Percentiles rank a stretch among this genome's conserved stretches.
Conservation (phyloP, 2,329 filamentous ascomycete genomes). For the Alternaria ethzedia region DNA sequence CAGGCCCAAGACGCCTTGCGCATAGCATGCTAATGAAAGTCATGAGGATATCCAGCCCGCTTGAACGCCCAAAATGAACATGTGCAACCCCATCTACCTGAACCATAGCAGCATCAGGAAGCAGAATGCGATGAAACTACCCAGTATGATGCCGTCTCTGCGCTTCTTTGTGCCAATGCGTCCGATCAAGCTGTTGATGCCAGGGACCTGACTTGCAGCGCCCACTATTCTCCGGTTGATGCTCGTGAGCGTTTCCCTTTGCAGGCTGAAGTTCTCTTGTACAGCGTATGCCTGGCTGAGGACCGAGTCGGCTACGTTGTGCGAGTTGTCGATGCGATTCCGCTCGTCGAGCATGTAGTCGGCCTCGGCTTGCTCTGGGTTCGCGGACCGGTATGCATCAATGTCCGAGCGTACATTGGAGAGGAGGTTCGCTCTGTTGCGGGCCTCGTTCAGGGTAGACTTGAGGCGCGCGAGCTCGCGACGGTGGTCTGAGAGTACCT, state of each 20-base stretch:
- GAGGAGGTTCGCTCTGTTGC: constrained; percentile 88
- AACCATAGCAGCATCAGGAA: constrained; percentile 80
- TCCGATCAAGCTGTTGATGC: constrained; percentile 88
- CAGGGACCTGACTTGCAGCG: constrained; percentile 89
- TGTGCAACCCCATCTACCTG: constrained; percentile 28
- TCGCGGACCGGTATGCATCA: constrained; percentile 80
- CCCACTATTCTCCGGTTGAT: constrained; percentile 90
- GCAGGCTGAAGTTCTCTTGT: constrained; percentile 85
- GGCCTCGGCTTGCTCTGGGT: constrained; percentile 82
- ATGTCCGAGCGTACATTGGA: constrained; percentile 92
- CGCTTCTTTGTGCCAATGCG: constrained; percentile 95
- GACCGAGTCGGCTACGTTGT: constrained; percentile 87
- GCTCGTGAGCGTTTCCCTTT: constrained; percentile 84
- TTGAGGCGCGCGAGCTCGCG: constrained; percentile 80
- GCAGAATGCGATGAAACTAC: constrained; percentile 88
- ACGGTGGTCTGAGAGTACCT: constrained; percentile 86
- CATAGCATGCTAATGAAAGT: constrained; percentile 20
- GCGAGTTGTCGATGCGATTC: constrained; percentile 82
- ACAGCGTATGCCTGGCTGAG: constrained; percentile 96
- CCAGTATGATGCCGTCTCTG: constrained; percentile 92
- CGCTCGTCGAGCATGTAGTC: constrained; percentile 98
- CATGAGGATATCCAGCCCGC: constrained; percentile 37
- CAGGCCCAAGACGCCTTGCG: constrained; percentile 21
- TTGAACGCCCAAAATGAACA: constrained; percentile 26
- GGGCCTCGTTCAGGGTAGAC: constrained; percentile 74